Conservation (phyloP, 2,329 filamentous ascomycete species). For the Penicillium sp. region DNA sequence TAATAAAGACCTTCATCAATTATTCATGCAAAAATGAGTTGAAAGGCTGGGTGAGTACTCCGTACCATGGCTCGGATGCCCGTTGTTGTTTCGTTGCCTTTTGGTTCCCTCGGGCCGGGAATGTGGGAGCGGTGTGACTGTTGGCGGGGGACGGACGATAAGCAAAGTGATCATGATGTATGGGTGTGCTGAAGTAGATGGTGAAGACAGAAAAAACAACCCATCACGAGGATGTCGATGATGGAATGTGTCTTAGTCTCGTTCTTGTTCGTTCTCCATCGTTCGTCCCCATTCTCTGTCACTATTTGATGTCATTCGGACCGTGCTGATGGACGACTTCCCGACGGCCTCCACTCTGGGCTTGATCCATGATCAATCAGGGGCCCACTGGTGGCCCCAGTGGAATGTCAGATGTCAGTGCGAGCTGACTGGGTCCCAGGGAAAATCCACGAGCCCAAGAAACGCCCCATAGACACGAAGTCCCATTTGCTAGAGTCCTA, state of each 20-base stretch:
- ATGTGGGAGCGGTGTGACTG: conserved; percentile 38
- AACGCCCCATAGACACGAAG: conserved; percentile 1
- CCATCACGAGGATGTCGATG: conserved; percentile 7
- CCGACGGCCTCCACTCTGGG: not conserved
- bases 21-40: conserved; percentile 6
- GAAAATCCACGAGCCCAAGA: conserved; percentile 1
- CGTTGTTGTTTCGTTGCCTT: not conserved
- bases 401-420: conserved; percentile 40
- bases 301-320: conserved; percentile 20
- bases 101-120: conserved; percentile 15
- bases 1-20: not conserved
- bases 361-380: not conserved
- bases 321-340: not conserved
- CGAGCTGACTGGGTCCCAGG: conserved; percentile 28
- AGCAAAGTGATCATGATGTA: not conserved
- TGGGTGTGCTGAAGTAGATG: not conserved
- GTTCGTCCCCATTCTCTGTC: conserved; percentile 1
- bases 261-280: not conserved
- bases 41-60: conserved; percentile 24
- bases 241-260: conserved; percentile 6
- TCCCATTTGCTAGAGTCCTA: conserved; percentile 4
- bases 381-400: conserved; percentile 7
- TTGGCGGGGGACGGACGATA: conserved; percentile 4
- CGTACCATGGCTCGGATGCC: conserved; percentile 29
- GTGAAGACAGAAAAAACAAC: not conserved